Evolutionary conservation across 2,329 filamentous ascomycete species (phyloP), one percentile per base, ranked within the genome.

Genomic region (Falciphora oryzae): DNA sequence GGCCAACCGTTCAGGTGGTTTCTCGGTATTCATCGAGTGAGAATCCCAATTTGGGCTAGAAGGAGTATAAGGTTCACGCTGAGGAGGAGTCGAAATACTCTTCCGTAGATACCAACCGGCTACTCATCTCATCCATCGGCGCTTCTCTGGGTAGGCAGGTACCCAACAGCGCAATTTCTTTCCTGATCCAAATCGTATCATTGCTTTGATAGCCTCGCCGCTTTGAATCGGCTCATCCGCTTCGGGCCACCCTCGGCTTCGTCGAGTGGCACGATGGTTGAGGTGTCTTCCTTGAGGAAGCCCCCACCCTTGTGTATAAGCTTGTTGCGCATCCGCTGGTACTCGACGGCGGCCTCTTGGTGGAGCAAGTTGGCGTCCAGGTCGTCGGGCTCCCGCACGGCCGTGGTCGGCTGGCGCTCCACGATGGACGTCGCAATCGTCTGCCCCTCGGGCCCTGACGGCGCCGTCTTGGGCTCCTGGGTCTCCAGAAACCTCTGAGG

Each of bases 221-320:
- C 89, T 78, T 87, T 91, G 78, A 93, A 93, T 67, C 87, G 84
- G 78, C 89, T 92, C 68, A 92, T 75, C 70, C 83, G 85, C 75
- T 83, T 85, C 62, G 81, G 81, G 1, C 83, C 85, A 59, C 87
- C 86, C 61, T 89, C 84, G 31, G 84, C 81, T 70, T 93, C 86
- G 64, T 88, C 87, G 59, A 93, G 79, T 1, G 89, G 85, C 63
- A 90, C 83, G 60, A 87, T 85, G 25, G 85, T 84, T 63, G 85
- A 81, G 66, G 92, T 87, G 66, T 90, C 86, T 69, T 92, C 85
- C 65, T 86, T 84, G 70, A 90, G 78, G 74, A 97, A 96, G 3
- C 93, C 93, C 63, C 93, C 93, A 70, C 95, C 87, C 70, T 88
- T 85, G 69, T 92, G 87, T 64, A 97, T 93, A 76, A 96, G 88